Percentiles rank a stretch among this genome's conserved stretches.
phyloP scores from a whole-genome alignment of 2,329 filamentous ascomycete genomes.

The Exophiala dermatitidis region DNA sequence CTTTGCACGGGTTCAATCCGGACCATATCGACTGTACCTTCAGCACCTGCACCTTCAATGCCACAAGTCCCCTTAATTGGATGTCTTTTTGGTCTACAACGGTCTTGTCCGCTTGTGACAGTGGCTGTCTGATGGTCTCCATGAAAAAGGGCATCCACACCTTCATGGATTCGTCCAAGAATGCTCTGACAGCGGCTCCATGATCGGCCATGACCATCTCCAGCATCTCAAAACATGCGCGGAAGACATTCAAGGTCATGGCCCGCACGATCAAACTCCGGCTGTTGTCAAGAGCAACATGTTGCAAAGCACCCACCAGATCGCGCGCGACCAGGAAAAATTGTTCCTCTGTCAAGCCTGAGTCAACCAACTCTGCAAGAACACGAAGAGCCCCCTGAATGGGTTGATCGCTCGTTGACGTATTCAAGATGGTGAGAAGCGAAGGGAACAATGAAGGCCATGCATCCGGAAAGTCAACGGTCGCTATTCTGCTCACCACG shows the following conservation, averaged over 20 bases:
- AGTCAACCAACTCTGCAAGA: slow-evolving; percentile 81
- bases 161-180: slow-evolving; percentile 76
- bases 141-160: slow-evolving; percentile 89
- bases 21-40: slow-evolving; percentile 46
- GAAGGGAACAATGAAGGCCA: slow-evolving; percentile 86
- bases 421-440: slow-evolving; percentile 65
- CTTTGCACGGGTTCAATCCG: too few relatives aligned
- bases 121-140: slow-evolving; percentile 62
- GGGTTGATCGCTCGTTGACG: slow-evolving; percentile 67
- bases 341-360: slow-evolving; percentile 86
- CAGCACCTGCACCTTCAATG: slow-evolving; percentile 87
- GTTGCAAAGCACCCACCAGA: slow-evolving; percentile 75
- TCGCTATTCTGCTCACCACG: slow-evolving; percentile 88
- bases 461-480: slow-evolving; percentile 83
- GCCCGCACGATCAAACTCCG: slow-evolving; percentile 71
- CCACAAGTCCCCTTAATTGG: slow-evolving; percentile 71
- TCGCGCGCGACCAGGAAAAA: slow-evolving; percentile 86
- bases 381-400: slow-evolving; percentile 86
- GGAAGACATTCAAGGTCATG: slow-evolving; percentile 82
- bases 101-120: slow-evolving; percentile 45
- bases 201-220: slow-evolving; percentile 96
- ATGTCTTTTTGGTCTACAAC: slow-evolving; percentile 47
- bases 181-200: slow-evolving; percentile 73
- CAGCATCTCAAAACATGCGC: slow-evolving; percentile 85
- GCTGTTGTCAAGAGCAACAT: slow-evolving; percentile 68